These are phyloP conservation scores for Pleurotus salmoneostramineus DNA, from an alignment of 768 basidiomycete genomes.

Conservation along the genomic window DNA sequence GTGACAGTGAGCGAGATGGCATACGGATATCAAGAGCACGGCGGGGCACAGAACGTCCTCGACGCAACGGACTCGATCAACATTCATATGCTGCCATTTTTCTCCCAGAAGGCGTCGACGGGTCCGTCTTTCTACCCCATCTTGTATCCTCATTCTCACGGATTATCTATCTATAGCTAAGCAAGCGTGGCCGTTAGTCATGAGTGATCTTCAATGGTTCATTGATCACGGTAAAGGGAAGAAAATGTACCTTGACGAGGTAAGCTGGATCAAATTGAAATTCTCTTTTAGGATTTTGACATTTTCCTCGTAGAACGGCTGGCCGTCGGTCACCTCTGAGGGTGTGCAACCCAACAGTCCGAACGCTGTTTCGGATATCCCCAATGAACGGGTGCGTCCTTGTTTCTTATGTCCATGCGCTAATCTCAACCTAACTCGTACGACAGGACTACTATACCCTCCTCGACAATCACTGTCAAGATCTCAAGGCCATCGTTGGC, in stretches of 20 bases:
- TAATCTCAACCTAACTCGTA: background rate
- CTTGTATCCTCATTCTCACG: background rate
- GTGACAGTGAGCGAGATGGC: conserved; percentile 47
- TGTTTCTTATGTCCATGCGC: background rate
- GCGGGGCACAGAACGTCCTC: conserved; percentile 51
- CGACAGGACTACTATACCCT: conserved; percentile 56
- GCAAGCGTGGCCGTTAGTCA: conserved; percentile 59
- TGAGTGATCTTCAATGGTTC: conserved; percentile 63
- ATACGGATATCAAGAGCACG: conserved; percentile 41
- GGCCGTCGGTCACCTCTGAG: conserved; percentile 63
- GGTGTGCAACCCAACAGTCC: conserved; percentile 66
- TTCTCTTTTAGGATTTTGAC: background rate
- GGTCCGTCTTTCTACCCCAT: conserved; percentile 27
- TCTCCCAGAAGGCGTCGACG: conserved; percentile 50
- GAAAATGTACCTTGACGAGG: conserved; percentile 76
- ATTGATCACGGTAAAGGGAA: conserved; percentile 58
- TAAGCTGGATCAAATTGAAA: conserved; percentile 13
- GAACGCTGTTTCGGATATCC: conserved; percentile 53
- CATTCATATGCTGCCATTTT: conserved; percentile 71
- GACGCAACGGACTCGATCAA: conserved; percentile 61
- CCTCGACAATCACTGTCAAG: conserved; percentile 58
- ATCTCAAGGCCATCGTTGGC: conserved; percentile 53
- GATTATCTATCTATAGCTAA: conserved; percentile 34
- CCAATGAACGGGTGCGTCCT: conserved; percentile 55
- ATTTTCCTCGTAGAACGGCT: conserved; percentile 54